A percentile compares a stretch with the other conserved stretches of the same genome.
These are phyloP conservation scores for Kluyveromyces lactis DNA, from an alignment of 805 yeast species.

Conservation along the genomic window DNA sequence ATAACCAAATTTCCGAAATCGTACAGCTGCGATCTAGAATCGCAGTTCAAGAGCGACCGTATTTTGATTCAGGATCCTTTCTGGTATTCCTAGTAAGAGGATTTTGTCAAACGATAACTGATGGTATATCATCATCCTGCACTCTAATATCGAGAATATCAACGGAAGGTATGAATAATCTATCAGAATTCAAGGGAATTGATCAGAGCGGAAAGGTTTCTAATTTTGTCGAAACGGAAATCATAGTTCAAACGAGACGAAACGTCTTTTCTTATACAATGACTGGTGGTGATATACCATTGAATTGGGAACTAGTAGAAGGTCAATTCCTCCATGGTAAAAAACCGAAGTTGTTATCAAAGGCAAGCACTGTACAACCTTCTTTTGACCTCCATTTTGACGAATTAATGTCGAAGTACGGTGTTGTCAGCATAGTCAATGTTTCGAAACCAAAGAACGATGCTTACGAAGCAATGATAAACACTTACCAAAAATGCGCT, in stretches of 20 bases:
- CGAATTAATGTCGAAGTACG: conserved; percentile 61
- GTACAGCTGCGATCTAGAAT: conserved; percentile 62
- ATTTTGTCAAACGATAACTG: conserved; percentile 60
- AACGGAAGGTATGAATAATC: conserved; percentile 80
- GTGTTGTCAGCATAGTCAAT: conserved; percentile 77
- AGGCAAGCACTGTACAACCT: conserved; percentile 77
- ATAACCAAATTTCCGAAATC: conserved; percentile 72
- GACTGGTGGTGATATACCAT: conserved; percentile 85
- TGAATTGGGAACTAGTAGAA: conserved; percentile 87
- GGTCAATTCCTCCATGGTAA: conserved; percentile 62
- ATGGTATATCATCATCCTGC: conserved; percentile 29
- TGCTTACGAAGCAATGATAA: conserved; percentile 55
- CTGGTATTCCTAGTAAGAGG: conserved; percentile 85
- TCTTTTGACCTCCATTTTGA: conserved; percentile 80
- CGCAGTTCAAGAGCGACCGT: conserved; percentile 45
- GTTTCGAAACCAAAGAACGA: conserved; percentile 60
- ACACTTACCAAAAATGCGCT: conserved; percentile 50
- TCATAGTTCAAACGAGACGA: conserved; percentile 46
- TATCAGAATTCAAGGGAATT: conserved; percentile 79
- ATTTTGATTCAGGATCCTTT: conserved; percentile 61
- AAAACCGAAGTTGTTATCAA: conserved; percentile 70
- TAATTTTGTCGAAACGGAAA: conserved; percentile 84
- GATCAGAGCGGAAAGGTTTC: conserved; percentile 92
- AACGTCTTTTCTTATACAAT: conserved; percentile 69
- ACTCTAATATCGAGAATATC: conserved; percentile 86